phyloP scores from a whole-genome alignment of 805 yeast genomes.

The Yamadazyma tumulicola region DNA sequence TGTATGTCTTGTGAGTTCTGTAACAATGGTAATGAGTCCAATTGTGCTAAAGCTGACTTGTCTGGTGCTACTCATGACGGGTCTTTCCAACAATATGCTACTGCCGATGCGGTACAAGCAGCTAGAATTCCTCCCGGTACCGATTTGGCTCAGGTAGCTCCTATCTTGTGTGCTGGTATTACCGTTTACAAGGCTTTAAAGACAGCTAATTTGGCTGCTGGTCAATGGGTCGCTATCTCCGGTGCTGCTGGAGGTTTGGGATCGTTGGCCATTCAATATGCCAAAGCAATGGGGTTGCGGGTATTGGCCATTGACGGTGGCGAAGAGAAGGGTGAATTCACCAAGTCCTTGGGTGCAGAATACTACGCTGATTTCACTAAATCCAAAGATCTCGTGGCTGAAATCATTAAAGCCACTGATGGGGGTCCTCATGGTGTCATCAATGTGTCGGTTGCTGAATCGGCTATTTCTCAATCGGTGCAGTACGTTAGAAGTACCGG shows the following conservation, averaged over 20 bases:
- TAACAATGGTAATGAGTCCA: slow-evolving; percentile 42
- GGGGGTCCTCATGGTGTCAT: slow-evolving; percentile 59
- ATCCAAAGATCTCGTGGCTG: slow-evolving; percentile 48
- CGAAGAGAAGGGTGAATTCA: slow-evolving; percentile 58
- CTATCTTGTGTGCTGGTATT: slow-evolving; percentile 65
- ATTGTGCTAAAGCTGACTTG: slow-evolving; percentile 64
- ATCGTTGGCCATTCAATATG: slow-evolving; percentile 71
- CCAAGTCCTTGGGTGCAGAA: slow-evolving; percentile 61
- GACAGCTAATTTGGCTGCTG: slow-evolving; percentile 54
- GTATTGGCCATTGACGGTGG: slow-evolving; percentile 76
- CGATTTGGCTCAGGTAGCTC: slow-evolving; percentile 55
- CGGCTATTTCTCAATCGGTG: slow-evolving; percentile 46
- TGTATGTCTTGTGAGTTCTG: slow-evolving; percentile 43
- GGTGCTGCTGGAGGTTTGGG: slow-evolving; percentile 88
- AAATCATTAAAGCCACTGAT: slow-evolving; percentile 42
- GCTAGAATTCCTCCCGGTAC: slow-evolving; percentile 55
- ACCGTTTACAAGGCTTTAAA: slow-evolving; percentile 68
- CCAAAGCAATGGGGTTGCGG: slow-evolving; percentile 67
- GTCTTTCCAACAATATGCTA: slow-evolving; percentile 65
- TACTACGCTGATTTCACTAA: slow-evolving; percentile 53
- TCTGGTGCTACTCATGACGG: slow-evolving; percentile 75
- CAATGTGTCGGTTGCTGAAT: slow-evolving; percentile 51
- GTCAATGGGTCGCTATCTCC: slow-evolving; percentile 71
- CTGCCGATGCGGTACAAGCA: slow-evolving; percentile 63
- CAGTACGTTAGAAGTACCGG: slow-evolving; percentile 39